Base-by-base conservation (phyloP, 2,329 filamentous ascomycete genomes). In the Pseudopithomyces maydicus region DNA sequence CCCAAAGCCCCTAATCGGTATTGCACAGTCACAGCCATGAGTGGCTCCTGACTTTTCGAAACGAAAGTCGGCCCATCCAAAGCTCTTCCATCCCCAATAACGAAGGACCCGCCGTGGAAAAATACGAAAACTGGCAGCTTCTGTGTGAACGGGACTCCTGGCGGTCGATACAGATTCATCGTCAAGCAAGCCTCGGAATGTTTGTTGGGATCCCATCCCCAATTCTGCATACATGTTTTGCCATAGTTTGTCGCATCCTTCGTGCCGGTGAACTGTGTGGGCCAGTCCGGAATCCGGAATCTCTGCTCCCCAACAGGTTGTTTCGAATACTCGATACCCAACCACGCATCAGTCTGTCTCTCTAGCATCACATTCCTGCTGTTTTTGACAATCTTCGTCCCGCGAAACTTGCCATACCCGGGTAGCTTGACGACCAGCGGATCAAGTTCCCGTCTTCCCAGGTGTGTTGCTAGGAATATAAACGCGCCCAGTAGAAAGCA, bases 261-360 rank as follows among this genome's bases (percentile, higher is more conserved):
- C 7, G 75, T 67, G 0, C 78, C 80, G 1, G 75, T 66, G 45
- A 82, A 81, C 1, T 72, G 60, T 3, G 61, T 59, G 0, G 81
- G 80, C 74, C 74, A 78, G 20, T 73, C 68, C 19, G 80, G 70
- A 0, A 77, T 71, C 12, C 65, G 68, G 54, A 82, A 82, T 7
- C 81, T 77, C 14, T 67, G 58, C 2, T 77, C 67, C 5, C 76
- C 78, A 1, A 75, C 62, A 29, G 72, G 72, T 53, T 74, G 74
- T 0, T 78, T 79, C 0, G 80, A 74, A 47, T 81, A 83, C 61
- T 81, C 78, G 32, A 82, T 76, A 2, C 79, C 79, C 6, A 82
- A 67, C 80, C 80, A 83, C 0, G 80, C 80, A 58, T 82, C 78
- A 1, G 82, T 75, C 0, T 73, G 56, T 2, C 59, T 59, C 8